Percentiles rank a stretch among this genome's conserved stretches.
These are phyloP conservation scores for Pyrenochaeta sp. DNA, from an alignment of 2,329 filamentous ascomycete genomes.

Conservation along the genomic window DNA sequence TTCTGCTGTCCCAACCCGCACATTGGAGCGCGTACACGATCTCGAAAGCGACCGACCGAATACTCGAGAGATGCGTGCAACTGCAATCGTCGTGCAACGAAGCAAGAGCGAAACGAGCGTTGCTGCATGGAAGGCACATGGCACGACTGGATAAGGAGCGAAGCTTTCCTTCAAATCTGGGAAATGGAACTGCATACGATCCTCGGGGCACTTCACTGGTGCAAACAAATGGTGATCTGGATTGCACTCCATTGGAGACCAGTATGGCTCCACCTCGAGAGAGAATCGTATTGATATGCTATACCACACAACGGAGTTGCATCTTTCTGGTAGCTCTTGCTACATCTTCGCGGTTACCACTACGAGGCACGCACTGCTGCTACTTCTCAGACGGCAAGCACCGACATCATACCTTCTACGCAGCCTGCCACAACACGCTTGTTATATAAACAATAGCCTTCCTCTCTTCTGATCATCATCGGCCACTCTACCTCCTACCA, in stretches of 20 bases:
- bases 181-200: neutral
- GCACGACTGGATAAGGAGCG: neutral
- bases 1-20: neutral
- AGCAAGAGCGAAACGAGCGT: neutral
- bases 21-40: neutral
- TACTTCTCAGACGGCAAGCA: constrained; percentile 10
- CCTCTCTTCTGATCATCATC: constrained; percentile 2
- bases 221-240: no score
- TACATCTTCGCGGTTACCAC: no score
- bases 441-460: constrained; percentile 13
- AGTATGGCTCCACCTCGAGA: no score
- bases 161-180: neutral
- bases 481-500: constrained; percentile 13
- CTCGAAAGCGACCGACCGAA: constrained; percentile 5
- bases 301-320: no score
- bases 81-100: neutral
- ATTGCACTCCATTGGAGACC: no score
- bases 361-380: neutral
- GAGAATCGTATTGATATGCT: no score
- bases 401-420: constrained; percentile 12
- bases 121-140: neutral
- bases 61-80: neutral
- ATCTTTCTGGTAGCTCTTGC: no score
- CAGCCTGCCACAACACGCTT: neutral
- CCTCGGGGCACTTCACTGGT: no score